A percentile compares a stretch with the other conserved stretches of the same genome.
These are phyloP conservation scores for Populus trichocarpa DNA, from an alignment of 441 rosid species.

Conservation along the genomic window DNA sequence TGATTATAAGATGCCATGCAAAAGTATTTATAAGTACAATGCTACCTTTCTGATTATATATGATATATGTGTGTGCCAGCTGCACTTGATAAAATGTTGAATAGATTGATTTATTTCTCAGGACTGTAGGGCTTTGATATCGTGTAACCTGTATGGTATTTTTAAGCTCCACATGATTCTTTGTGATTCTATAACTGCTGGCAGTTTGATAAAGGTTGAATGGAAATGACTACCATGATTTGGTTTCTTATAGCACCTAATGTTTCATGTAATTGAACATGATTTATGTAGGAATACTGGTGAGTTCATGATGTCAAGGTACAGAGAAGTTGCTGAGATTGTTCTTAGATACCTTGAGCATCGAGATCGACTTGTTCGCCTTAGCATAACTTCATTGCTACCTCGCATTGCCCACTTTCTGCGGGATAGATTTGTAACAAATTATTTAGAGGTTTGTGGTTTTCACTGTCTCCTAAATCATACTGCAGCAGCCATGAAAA, in stretches of 20 bases:
- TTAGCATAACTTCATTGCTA: constrained; percentile 95
- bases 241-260: neutral
- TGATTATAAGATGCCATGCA: neutral
- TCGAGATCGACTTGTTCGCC: constrained; percentile 98
- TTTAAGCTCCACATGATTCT: neutral
- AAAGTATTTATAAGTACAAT: neutral
- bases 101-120: neutral
- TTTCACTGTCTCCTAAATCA: constrained; percentile 18
- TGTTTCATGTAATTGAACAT: constrained; percentile 16
- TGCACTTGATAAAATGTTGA: neutral
- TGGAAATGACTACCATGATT: neutral
- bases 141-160: neutral
- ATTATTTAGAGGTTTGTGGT: constrained; percentile 77
- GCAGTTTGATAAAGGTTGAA: neutral
- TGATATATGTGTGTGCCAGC: neutral
- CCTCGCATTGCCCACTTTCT: constrained; percentile 99
- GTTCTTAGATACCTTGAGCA: constrained; percentile 94
- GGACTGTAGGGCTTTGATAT: neutral
- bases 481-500: neutral
- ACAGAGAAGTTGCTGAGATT: constrained; percentile 98
- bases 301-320: constrained; percentile 99
- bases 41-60: neutral
- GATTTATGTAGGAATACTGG: constrained; percentile 88
- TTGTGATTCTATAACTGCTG: constrained; percentile 6
- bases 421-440: constrained; percentile 98